A percentile compares a stretch with the other conserved stretches of the same genome.
phyloP scores from a whole-genome alignment of 2,329 filamentous ascomycete species.

The Ophiostoma angusticollis region DNA sequence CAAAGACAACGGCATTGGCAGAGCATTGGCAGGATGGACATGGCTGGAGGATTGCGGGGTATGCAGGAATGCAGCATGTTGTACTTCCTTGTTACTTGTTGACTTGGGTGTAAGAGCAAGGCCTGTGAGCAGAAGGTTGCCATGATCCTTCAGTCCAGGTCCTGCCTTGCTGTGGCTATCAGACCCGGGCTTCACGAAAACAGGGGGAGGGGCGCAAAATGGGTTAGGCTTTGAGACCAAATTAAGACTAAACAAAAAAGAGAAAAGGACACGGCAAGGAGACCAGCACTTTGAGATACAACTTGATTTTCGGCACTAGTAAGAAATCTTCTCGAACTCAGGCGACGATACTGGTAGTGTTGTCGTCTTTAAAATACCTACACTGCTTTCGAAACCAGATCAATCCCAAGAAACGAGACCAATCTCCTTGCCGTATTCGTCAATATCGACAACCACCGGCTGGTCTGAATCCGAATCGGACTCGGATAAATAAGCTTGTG shows the following conservation, averaged over 20 bases:
- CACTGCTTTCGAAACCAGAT: constrained; percentile 2
- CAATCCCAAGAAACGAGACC: constrained; percentile 37
- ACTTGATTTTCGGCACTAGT: no score
- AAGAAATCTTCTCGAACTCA: no score
- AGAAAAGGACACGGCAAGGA: no score
- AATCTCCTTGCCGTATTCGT: constrained; percentile 37
- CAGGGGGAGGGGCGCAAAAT: no score
- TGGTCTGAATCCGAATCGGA: constrained; percentile 30
- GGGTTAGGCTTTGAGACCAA: no score
- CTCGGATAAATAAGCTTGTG: constrained; percentile 2
- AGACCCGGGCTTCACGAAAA: no score
- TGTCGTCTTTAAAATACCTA: no score
- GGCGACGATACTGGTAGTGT: no score
- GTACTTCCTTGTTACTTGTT: constrained; percentile 8
- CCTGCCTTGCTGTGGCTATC: no score
- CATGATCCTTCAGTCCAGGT: constrained; percentile 3
- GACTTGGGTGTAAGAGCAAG: constrained; percentile 10
- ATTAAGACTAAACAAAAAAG: no score
- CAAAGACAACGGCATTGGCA: constrained; percentile 1
- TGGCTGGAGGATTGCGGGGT: constrained; percentile 4
- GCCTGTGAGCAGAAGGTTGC: constrained; percentile 15
- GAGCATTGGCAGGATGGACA: no score
- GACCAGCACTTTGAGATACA: no score
- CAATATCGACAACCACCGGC: constrained; percentile 39
- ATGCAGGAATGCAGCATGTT: constrained; percentile 5